Evolutionary conservation across 345 rosid species (phyloP).

Genomic region (Zanthoxylum bungeanum): DNA sequence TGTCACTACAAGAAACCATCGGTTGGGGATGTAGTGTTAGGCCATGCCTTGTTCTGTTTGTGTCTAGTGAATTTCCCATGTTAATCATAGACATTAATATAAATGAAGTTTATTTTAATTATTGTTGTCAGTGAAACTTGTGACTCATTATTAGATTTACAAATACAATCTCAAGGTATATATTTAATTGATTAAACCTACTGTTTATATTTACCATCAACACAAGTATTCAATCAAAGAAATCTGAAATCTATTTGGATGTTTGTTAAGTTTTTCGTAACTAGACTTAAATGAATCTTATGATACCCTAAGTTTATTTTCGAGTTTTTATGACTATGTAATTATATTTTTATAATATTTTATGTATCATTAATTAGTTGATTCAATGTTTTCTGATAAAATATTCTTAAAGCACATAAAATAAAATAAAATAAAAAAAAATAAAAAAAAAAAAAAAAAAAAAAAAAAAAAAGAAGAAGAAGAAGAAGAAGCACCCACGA

Average conservation of each 20-base stretch:
- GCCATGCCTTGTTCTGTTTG: background rate
- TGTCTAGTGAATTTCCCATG: background rate
- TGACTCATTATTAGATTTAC: background rate
- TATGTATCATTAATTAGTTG: background rate
- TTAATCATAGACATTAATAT: constrained; percentile 12
- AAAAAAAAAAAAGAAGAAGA: no score
- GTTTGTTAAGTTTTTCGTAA: no score
- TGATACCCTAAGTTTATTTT: no score
- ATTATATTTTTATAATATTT: no score
- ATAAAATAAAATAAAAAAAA: background rate
- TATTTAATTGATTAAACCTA: no score
- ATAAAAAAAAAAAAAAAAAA: background rate
- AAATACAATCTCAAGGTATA: background rate
- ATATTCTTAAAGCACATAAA: background rate
- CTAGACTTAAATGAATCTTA: no score
- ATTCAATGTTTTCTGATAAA: background rate
- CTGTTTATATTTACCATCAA: no score
- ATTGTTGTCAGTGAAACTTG: background rate
- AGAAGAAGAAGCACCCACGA: background rate
- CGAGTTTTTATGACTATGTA: no score
- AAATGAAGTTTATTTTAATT: background rate
- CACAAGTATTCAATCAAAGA: no score
- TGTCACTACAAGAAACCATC: constrained; percentile 5
- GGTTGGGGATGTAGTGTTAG: background rate
- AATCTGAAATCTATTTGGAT: no score